Percentiles rank a stretch among this genome's conserved stretches.
Evolutionary conservation across 768 basidiomycete species (phyloP).

Genomic region (Agrocybe chaxingu): DNA sequence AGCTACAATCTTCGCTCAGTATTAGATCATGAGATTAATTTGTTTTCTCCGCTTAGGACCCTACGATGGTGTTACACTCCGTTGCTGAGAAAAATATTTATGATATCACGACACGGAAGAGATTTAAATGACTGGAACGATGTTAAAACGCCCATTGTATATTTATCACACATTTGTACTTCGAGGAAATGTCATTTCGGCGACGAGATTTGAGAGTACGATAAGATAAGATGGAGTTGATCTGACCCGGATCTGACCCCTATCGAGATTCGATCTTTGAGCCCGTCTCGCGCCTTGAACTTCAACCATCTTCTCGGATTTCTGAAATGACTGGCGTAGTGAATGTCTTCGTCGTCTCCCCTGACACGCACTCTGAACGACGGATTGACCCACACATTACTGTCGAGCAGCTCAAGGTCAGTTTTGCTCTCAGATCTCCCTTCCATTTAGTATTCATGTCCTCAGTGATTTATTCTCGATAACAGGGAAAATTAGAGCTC

Average conservation of each 20-base stretch:
- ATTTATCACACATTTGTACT: neutral
- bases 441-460: constrained; percentile 8
- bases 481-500: constrained; percentile 76
- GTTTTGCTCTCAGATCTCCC: constrained; percentile 9
- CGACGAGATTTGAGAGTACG: neutral
- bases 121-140: no score
- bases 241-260: neutral
- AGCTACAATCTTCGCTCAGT: neutral
- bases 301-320: neutral
- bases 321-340: constrained; percentile 33
- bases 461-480: constrained; percentile 9
- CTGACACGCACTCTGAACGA: constrained; percentile 88
- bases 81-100: constrained; percentile 7
- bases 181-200: neutral
- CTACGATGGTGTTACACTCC: constrained; percentile 13
- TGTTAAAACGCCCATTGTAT: no score
- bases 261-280: neutral
- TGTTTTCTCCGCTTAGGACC: constrained; percentile 4
- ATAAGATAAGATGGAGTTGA: constrained; percentile 5
- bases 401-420: constrained; percentile 80
- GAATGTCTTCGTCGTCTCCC: constrained; percentile 77
- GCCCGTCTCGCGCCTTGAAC: no score
- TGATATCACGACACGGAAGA: no score
- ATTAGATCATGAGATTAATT: neutral
- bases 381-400: constrained; percentile 74